phyloP scores from a whole-genome alignment of 2,329 filamentous ascomycete genomes.

The Beauveria caledonica region DNA sequence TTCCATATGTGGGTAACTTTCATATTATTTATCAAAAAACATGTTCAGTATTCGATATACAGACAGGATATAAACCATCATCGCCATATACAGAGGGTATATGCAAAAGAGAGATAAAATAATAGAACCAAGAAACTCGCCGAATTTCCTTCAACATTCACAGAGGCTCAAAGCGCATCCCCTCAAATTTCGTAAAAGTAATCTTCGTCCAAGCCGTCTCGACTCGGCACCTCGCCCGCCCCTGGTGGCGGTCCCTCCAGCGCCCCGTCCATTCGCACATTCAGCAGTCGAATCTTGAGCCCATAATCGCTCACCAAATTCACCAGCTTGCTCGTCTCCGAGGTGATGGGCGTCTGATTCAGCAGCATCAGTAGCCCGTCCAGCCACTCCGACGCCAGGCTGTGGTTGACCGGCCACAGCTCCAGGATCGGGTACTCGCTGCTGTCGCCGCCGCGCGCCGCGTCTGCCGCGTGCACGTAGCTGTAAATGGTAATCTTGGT shows the following conservation, averaged over 20 bases:
- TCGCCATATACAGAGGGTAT: slow-evolving; percentile 10
- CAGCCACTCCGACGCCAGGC: slow-evolving; percentile 88
- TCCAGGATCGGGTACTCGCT: slow-evolving; percentile 69
- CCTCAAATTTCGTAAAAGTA: slow-evolving; percentile 79
- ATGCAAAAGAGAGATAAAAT: slow-evolving; percentile 8
- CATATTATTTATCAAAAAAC: neutral
- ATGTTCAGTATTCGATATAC: neutral
- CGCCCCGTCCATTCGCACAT: slow-evolving; percentile 74
- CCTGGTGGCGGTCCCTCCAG: slow-evolving; percentile 61
- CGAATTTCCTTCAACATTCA: neutral
- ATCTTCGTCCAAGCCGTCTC: slow-evolving; percentile 82
- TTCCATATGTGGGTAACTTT: neutral
- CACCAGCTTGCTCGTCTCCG: slow-evolving; percentile 86
- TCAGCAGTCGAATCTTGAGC: slow-evolving; percentile 83
- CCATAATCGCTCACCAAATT: slow-evolving; percentile 83
- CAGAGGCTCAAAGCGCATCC: neutral
- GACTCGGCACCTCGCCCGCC: slow-evolving; percentile 66
- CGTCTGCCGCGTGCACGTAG: slow-evolving; percentile 41
- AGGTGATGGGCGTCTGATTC: slow-evolving; percentile 92
- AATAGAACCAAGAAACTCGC: neutral
- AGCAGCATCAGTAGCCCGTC: slow-evolving; percentile 92
- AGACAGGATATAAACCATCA: neutral
- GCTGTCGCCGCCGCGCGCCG: slow-evolving; percentile 25
- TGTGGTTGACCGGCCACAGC: slow-evolving; percentile 73
- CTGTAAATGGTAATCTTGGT: slow-evolving; percentile 93